Evolutionary conservation across 441 rosid genomes (phyloP), one percentile per base, ranked within the genome.

Genomic region (Viola pubescens): DNA sequence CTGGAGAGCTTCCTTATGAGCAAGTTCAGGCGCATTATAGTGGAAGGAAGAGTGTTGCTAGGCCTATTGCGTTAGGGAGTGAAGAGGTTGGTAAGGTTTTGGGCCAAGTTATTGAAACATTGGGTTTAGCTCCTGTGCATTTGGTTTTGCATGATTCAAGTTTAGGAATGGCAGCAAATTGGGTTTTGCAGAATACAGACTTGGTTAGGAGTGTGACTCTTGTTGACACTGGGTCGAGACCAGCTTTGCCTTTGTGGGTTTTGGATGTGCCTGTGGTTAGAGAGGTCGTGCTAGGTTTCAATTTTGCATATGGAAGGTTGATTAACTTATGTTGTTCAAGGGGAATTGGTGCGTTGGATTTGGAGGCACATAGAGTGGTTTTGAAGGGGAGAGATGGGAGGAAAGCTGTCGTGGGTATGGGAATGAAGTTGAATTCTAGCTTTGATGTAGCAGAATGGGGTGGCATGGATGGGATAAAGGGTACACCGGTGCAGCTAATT

Each of bases 141-240:
- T 73, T 91, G 77, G 87, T 92, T 72, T 75, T 92, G 43, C 98
- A 92, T 53, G 98, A 92, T 79, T 82, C 95, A 37, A 89, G 94
- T 70, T 70, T 92, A 59, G 68, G 68, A 14, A 77, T 89, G 82
- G 78, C 76, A 68, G 87, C 91, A 3, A 80, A 75, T 56, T 91
- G 96, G 98, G 68, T 89, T 53, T 69, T 72, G 37, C 79, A 83
- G 79, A 92, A 83, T 64, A 58, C 81, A 6, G 75, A 55, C 2
- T 68, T n/a, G 7, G 63, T 92, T 14, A 83, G 82, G 59, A 92
- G 97, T 69, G 48, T 92, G 49, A 87, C 91, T 4, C 88, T 92
- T 44, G 37, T 92, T 10, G 98, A 92, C 71, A 65, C 90, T 0
- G 80, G 88, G 34, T 6, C 65, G 11, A 83, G 60, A 48, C 85